Evolutionary conservation across 441 rosid species (phyloP).

Genomic region (Macaranga tanarius): DNA sequence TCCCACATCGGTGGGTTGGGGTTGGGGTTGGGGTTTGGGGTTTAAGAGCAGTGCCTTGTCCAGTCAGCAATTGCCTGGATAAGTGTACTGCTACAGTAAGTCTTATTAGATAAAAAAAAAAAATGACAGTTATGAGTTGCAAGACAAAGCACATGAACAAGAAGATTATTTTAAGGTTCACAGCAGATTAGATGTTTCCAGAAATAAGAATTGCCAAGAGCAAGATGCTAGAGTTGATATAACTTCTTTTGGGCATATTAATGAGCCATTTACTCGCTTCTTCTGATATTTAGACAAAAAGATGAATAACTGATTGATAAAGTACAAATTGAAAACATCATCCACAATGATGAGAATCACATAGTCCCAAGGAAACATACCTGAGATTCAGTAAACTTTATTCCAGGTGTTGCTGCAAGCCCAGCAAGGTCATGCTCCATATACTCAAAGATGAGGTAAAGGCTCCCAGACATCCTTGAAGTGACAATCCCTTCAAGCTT

Average conservation of each 20-base stretch:
- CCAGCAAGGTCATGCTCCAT: constrained; percentile 98
- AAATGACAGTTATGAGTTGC: background rate
- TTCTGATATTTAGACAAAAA: background rate
- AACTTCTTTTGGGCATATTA: no score
- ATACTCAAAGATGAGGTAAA: constrained; percentile 90
- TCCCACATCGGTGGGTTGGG: no score
- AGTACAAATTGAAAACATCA: background rate
- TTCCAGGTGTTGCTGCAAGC: constrained; percentile 66
- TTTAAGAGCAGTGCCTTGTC: no score
- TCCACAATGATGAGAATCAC: background rate
- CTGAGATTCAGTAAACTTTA: constrained; percentile 78
- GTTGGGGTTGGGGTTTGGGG: no score
- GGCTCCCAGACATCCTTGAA: constrained; percentile 74
- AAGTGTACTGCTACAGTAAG: no score
- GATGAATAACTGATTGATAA: background rate
- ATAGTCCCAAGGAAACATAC: constrained; percentile 32
- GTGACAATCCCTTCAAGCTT: constrained; percentile 85
- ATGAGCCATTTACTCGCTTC: no score
- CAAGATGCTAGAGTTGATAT: no score
- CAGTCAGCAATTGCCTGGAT: no score
- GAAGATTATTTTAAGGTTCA: no score
- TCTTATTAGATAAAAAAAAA: no score
- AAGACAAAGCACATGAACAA: background rate
- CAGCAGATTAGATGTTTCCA: no score
- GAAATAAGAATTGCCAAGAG: no score